Base-by-base conservation (phyloP, 192 early-diverging fungal species). In the Coemansia interrupta region DNA sequence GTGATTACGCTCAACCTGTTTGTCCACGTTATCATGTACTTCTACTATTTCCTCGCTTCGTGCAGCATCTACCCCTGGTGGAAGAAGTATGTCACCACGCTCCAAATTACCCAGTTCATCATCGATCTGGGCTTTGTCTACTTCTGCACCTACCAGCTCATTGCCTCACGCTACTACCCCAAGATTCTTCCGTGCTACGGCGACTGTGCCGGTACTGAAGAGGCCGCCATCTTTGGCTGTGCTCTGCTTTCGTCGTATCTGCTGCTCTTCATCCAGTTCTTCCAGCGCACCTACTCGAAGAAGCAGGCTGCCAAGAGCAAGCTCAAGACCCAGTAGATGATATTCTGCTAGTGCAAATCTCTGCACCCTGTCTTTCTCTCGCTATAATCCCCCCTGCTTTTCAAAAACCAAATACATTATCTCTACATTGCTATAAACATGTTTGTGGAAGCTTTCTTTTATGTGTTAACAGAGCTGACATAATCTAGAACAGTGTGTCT, bases 21-120 rank as follows among this genome's bases (percentile, higher is more conserved):
- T 56, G 90, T 95, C 18, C 93, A 95, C 64, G 90, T 93, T 51
- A 70, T 92, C 54, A 95, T 95, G 93, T 92, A 92, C 82, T 90
- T 88, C 69, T 92, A 90, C 80, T 92, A 92, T 73, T 87, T 87
- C 81, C 87, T 85, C 56, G 86, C 89, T 12, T 88, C 88, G 48
- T 80, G 83, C 44, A 82, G 87, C 32, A 86, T 86, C 67, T 77
- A 82, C 64, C 85, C 90, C 59, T 94, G 93, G 91, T 96, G 92
- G 92, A 94, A 94, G 80, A 86, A 92, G 78, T 89, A 91, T 70
- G 78, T 96, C 30, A 96, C 93, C 36, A 90, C 91, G 17, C 68
- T 91, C 58, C 93, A 96, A 78, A 96, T 96, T 55, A 66, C 79
- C 51, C 93, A 96, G 80, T 94, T 96, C 60, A 82, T 94, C 50